Conservation (phyloP, 306 rosid species). For the Dicorynia guianensis region DNA sequence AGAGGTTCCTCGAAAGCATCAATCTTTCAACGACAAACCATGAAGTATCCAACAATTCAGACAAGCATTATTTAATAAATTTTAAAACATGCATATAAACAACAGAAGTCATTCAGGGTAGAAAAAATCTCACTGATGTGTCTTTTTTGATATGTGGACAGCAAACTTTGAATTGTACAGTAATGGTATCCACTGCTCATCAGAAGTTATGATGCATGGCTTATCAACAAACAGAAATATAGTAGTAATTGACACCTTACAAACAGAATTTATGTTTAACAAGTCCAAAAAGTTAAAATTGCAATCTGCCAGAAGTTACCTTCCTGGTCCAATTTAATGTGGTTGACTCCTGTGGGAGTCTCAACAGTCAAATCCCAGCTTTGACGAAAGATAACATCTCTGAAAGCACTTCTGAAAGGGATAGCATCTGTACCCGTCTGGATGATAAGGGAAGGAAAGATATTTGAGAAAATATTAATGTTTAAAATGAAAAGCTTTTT, state of each 20-base stretch:
- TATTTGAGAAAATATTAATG: conserved; percentile 41
- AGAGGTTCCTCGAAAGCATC: conserved; percentile 31
- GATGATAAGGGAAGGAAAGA: conserved; percentile 30
- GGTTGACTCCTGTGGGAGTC: conserved; percentile 54
- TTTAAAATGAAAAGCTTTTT: conserved; percentile 3
- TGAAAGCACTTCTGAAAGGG: conserved; percentile 87
- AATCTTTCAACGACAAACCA: conserved; percentile 27
- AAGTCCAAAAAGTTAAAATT: conserved; percentile 31
- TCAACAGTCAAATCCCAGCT: conserved; percentile 52
- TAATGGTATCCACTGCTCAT: conserved; percentile 59
- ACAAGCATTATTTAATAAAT: conserved; percentile 26
- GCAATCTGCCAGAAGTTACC: conserved; percentile 52
- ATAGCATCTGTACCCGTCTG: conserved; percentile 88
- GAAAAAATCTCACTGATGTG: conserved; percentile 64
- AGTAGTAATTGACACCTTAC: conserved; percentile 29
- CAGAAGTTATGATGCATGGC: conserved; percentile 39
- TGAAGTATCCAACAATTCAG: conserved; percentile 11
- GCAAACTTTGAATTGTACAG: conserved; percentile 77
- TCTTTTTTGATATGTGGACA: conserved; percentile 79
- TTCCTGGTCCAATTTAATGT: conserved; percentile 54
- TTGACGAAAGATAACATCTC: conserved; percentile 71
- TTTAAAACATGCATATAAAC: conserved; percentile 37
- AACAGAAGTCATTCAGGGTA: conserved; percentile 23
- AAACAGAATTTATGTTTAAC: conserved; percentile 22
- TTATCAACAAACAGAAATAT: conserved; percentile 25